Percentiles rank a stretch among this genome's conserved stretches.
phyloP scores from a whole-genome alignment of 305 asterid genomes.

The Fraxinus latifolia region DNA sequence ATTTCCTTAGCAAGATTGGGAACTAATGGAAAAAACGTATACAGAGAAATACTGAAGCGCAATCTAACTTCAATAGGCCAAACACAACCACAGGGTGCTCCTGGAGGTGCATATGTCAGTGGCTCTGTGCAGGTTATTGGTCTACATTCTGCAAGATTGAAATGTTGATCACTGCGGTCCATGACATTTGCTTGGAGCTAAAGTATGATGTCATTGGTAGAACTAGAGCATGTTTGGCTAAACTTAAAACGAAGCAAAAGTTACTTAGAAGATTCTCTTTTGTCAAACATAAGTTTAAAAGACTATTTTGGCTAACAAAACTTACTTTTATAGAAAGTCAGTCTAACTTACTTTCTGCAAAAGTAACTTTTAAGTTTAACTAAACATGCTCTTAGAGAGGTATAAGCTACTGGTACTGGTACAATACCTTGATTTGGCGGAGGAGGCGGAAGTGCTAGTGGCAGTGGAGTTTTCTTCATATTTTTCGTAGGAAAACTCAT shows the following conservation, averaged over 20 bases:
- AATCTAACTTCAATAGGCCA: constrained; percentile 72
- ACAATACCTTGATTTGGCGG: constrained; percentile 70
- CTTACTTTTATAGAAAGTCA: neutral
- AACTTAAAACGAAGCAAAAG: neutral
- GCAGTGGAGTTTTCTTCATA: constrained; percentile 38
- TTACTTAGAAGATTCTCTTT: neutral
- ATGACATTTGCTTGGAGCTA: neutral
- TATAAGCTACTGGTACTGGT: neutral
- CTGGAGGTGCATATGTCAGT: constrained; percentile 69
- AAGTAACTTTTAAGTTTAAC: neutral
- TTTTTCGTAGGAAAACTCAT: constrained; percentile 31
- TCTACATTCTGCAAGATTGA: constrained; percentile 53
- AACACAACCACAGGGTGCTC: constrained; percentile 83
- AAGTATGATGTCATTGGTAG: neutral
- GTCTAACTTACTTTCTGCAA: neutral
- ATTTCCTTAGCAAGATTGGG: constrained; percentile 65
- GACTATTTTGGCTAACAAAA: neutral
- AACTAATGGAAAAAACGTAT: constrained; percentile 66
- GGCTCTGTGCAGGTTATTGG: constrained; percentile 66
- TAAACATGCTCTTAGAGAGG: neutral
- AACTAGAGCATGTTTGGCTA: neutral
- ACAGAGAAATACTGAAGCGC: constrained; percentile 49
- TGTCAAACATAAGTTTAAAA: neutral
- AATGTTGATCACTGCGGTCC: neutral
- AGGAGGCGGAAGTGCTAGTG: constrained; percentile 69